Evolutionary conservation across 169 alveolate species (phyloP), one percentile per base, ranked within the genome.

Genomic region (Eimeria maxima): DNA sequence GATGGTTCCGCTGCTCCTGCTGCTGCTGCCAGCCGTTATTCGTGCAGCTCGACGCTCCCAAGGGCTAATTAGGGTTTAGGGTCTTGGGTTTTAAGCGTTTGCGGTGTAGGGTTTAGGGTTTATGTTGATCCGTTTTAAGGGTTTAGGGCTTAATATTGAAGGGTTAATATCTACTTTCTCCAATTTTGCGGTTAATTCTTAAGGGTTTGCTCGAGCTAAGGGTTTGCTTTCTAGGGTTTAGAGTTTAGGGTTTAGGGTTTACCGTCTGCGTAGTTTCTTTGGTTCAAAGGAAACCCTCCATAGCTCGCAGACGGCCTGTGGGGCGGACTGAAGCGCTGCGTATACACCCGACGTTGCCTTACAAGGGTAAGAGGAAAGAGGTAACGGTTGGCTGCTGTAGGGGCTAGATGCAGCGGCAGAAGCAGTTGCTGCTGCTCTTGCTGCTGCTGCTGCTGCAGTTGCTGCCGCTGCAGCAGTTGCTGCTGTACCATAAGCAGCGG

Each of bases 261-360:
- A 81, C 90, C 90, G 10, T n/a, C 24, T 81, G 69, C 90, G 90
- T 24, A 81, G 47, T 24, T 45, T 44, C 69, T 50, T 81, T 13
- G 71, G 71, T n/a, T 81, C 90, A 24, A 81, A 81, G 38, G 90
- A 81, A 27, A 50, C 44, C 5, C 45, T 20, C 90, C 90, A 81
- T 24, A 81, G 44, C 63, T 81, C 90, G 6, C 90, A 22, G 8
- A 81, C 71, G 0, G 90, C 73, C 27, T 18, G 67, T 2, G 90
- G 90, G 24, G 90, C 90, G 45, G 14, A 10, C 10, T 7, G 11
- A n/a, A 81, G 90, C 3, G 20, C 69, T 14, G 69, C 69, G 20
- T 14, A 60, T 24, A 24, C 69, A 18, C 20, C 69, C 69, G 8
- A 18, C 0, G 69, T 18, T 18, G 69, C 69, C n/a, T 18, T 24